These are phyloP conservation scores for Penicillium sp. DNA, from an alignment of 2,329 filamentous ascomycete genomes.

Conservation along the genomic window DNA sequence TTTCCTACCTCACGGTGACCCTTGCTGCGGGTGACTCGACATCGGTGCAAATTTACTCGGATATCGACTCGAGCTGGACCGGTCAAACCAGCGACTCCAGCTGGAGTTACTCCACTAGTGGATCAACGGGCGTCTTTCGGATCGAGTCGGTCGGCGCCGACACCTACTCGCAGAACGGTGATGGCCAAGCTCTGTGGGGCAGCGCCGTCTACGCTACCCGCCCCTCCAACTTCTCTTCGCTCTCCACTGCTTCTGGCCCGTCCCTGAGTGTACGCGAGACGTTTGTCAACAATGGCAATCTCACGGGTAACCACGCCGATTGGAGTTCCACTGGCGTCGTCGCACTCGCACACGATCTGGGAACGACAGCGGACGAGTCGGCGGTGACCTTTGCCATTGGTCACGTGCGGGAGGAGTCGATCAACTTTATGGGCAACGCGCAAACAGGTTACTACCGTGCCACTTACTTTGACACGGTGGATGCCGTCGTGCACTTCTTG, in stretches of 20 bases:
- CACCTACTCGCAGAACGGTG: slow-evolving; percentile 36
- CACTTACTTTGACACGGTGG: slow-evolving; percentile 32
- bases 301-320: slow-evolving; percentile 27
- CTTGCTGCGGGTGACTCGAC: slow-evolving; percentile 28
- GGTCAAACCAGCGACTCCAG: slow-evolving; percentile 35
- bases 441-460: slow-evolving; percentile 43
- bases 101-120: slow-evolving; percentile 29
- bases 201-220: slow-evolving; percentile 44
- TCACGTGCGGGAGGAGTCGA: slow-evolving; percentile 40
- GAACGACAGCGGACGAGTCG: slow-evolving; percentile 25
- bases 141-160: slow-evolving; percentile 32
- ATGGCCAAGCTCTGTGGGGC: slow-evolving; percentile 45
- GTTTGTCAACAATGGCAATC: slow-evolving; percentile 38
- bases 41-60: slow-evolving; percentile 45
- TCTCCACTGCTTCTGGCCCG: slow-evolving; percentile 35
- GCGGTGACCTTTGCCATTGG: slow-evolving; percentile 47
- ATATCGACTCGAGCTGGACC: slow-evolving; percentile 47
- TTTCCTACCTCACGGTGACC: slow-evolving; percentile 47
- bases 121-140: slow-evolving; percentile 36
- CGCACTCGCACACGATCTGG: slow-evolving; percentile 43
- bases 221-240: slow-evolving; percentile 24
- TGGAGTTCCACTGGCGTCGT: slow-evolving; percentile 36
- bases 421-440: slow-evolving; percentile 42
- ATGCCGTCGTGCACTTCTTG: slow-evolving; percentile 41
- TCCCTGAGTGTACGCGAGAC: slow-evolving; percentile 29